Conservation (phyloP, 352 stramenopile genomes). For the Phytophthora citricola region DNA sequence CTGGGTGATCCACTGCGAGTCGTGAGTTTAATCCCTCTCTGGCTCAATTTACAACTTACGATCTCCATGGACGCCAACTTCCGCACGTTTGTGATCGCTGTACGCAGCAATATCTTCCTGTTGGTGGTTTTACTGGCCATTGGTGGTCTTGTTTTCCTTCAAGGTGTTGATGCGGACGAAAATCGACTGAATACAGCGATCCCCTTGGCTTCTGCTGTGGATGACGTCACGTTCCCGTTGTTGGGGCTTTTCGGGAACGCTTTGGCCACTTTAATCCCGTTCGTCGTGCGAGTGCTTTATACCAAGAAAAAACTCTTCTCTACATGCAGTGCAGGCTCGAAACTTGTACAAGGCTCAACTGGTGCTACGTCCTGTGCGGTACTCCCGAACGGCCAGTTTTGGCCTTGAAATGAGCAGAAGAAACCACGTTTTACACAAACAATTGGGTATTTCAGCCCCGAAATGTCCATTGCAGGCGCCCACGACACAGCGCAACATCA, state of each 20-base stretch:
- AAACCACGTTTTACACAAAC: conserved; percentile 27
- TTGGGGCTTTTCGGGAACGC: conserved; percentile 55
- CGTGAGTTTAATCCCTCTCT: conserved; percentile 28
- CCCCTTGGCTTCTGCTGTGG: conserved; percentile 9
- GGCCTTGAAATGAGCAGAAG: conserved; percentile 7
- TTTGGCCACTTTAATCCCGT: conserved; percentile 43
- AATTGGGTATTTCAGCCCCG: conserved; percentile 25
- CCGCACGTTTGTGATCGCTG: conserved; percentile 34
- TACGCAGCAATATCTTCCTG: conserved; percentile 33
- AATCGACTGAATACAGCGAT: conserved; percentile 5
- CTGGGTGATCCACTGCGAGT: conserved; percentile 34
- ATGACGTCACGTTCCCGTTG: conserved; percentile 36
- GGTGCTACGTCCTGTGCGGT: conserved; percentile 23
- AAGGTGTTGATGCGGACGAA: conserved; percentile 33
- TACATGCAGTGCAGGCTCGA: conserved; percentile 26
- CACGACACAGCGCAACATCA: conserved; percentile 31
- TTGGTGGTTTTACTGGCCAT: conserved; percentile 26
- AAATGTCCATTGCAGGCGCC: conserved; percentile 19
- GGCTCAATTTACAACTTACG: conserved; percentile 29
- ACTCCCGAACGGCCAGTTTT: conserved; percentile 24
- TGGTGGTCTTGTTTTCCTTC: conserved; percentile 23
- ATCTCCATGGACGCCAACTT: conserved; percentile 49
- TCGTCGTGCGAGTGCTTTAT: conserved; percentile 42
- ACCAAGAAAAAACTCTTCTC: conserved; percentile 40
- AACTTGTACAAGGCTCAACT: conserved; percentile 43